Conservation (phyloP, 306 rosid species). For the Acacia confusa region DNA sequence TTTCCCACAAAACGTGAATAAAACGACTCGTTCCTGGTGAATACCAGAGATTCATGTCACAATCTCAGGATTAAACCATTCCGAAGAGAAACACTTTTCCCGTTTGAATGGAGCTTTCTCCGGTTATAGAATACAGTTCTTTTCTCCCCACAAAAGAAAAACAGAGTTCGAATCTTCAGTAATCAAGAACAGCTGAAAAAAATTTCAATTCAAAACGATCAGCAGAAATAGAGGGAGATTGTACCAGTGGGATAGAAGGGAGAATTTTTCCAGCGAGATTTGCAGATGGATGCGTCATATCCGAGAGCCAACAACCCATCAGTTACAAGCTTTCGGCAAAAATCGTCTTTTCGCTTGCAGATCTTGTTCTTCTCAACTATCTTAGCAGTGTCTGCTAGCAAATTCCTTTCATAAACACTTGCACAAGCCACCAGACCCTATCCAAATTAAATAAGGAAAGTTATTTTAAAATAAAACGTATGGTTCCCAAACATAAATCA, state of each 20-base stretch:
- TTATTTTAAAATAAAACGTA: background rate
- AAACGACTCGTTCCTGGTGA: background rate
- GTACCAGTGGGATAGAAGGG: conserved; percentile 68
- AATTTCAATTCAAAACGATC: background rate
- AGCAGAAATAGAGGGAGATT: background rate
- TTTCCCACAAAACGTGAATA: background rate
- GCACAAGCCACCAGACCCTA: conserved; percentile 72
- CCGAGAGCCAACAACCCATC: conserved; percentile 64
- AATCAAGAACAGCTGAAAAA: background rate
- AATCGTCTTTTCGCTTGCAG: conserved; percentile 65
- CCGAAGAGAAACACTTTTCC: background rate
- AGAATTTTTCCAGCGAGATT: conserved; percentile 88
- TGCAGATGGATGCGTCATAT: conserved; percentile 78
- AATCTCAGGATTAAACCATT: background rate
- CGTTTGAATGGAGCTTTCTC: background rate
- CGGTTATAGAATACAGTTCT: background rate
- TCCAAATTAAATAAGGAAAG: background rate
- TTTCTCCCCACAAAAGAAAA: background rate
- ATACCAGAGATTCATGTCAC: background rate
- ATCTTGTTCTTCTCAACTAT: conserved; percentile 77
- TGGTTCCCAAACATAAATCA: background rate
- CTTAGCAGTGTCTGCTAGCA: conserved; percentile 70
- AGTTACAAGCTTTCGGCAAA: conserved; percentile 51
- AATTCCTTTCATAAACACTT: conserved; percentile 61
- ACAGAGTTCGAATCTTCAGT: background rate